Evolutionary conservation across 345 rosid species (phyloP), one percentile per base, ranked within the genome.

Genomic region (Pugionium dolabratum): DNA sequence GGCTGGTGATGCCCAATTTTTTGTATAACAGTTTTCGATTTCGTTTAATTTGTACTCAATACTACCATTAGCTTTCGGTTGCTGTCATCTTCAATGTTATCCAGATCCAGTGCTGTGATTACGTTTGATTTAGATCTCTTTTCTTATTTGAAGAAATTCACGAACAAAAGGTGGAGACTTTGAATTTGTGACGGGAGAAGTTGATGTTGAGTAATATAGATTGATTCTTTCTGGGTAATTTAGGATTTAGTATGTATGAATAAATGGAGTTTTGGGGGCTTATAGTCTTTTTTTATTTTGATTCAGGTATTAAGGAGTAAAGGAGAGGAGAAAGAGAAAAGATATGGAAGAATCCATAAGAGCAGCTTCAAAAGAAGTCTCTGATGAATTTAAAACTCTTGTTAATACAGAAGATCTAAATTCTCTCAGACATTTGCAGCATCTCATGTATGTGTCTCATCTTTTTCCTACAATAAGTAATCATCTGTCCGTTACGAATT

Each of bases 371-470:
- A 41, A 78, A 54, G 84, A 86, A 78, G 70, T 85, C 1, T 83
- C 94, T 54, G 51, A 58, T n/a, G 89, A 93, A 68, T 93, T 88
- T 78, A 85, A 78, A 74, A 85, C 95, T 75, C 89, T 93, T 43
- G 80, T 88, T 45, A 71, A 86, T 18, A 29, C 69, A 2, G 61
- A 83, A 33, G 86, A 85, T 72, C 66, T 93, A 27, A 80, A 81
- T 29, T 79, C 91, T 50, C 82, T 90, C 72, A 88, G 75, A 76
- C 97, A 85, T 45, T 68, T 69, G 75, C 98, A 90, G 75, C 79
- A 82, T 33, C 85, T 86, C 78, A 93, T 86, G 98, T 93, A 82
- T 52, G 52, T 46, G 3, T 46, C 30, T 46, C 41, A 7, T 39
- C 6, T 4, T 4, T 42, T 8, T 1, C 42, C 42, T 34, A 31